Evolutionary conservation across 2,329 filamentous ascomycete genomes (phyloP).

Genomic region (Lecanicillium sp.): DNA sequence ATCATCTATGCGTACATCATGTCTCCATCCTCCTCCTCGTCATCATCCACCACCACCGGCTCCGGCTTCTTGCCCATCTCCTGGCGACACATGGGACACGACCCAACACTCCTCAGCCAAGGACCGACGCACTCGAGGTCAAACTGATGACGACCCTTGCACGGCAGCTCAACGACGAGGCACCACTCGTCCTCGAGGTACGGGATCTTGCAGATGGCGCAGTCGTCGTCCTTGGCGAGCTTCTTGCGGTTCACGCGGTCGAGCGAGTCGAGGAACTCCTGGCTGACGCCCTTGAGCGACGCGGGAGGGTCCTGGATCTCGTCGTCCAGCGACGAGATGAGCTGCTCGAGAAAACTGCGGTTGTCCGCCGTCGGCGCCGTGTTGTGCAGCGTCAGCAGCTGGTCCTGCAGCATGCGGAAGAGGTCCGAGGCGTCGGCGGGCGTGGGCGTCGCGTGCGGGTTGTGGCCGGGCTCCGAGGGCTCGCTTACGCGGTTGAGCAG

Average conservation of each 20-base stretch:
- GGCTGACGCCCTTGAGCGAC: constrained; percentile 45
- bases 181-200: constrained; percentile 56
- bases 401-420: constrained; percentile 52
- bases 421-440: constrained; percentile 50
- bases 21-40: constrained; percentile 46
- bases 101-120: constrained; percentile 57
- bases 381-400: constrained; percentile 42
- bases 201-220: constrained; percentile 55
- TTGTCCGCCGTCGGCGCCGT: constrained; percentile 42
- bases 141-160: constrained; percentile 49
- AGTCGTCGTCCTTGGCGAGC: constrained; percentile 43
- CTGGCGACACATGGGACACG: constrained; percentile 55
- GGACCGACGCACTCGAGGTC: constrained; percentile 62
- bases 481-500: constrained; percentile 46
- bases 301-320: constrained; percentile 46
- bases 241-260: constrained; percentile 48
- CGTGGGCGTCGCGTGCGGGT: constrained; percentile 51
- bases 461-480: constrained; percentile 31
- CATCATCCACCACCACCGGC: constrained; percentile 34
- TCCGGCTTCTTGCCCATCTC: constrained; percentile 50
- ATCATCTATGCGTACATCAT: constrained; percentile 30
- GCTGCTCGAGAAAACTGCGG: constrained; percentile 39
- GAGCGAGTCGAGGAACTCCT: constrained; percentile 51
- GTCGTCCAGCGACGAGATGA: constrained; percentile 39
- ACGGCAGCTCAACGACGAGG: constrained; percentile 58